Evolutionary conservation across 495 filamentous ascomycete species (phyloP), one percentile per base, ranked within the genome.

Genomic region (Umbilicaria muhlenbergii): DNA sequence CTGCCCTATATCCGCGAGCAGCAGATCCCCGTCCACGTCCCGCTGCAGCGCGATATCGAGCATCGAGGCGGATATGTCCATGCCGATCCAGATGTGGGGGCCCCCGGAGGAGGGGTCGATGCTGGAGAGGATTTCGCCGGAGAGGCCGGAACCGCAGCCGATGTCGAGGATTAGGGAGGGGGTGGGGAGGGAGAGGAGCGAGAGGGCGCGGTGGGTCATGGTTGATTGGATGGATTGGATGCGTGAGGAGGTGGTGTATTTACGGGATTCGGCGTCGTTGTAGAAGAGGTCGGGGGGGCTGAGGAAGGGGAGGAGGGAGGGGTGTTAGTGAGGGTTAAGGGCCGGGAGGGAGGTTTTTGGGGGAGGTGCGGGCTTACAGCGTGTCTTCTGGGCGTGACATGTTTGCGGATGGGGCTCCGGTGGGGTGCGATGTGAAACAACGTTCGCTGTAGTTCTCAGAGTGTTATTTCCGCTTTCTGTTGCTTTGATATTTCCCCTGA

Each of bases 311-410:
- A 51, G 12, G 36, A 45, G 41, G 32, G 32, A 31, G 44, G 32
- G 41, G 15, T 18, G 32, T 19, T 21, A 43, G 12, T 24, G 21
- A 8, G 12, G 34, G n/a, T 21, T 14, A n/a, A n/a, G n/a, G n/a
- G n/a, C n/a, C n/a, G 38, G 41, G 7, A 38, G 16, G 34, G 11
- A 15, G 4, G 3, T 16, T 18, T n/a, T 32, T 28, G 40, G 24
- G 11, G 10, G n/a, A 34, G 32, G 35, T 39, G 45, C 34, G 28
- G 44, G 58, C 71, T 41, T 68, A 92, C 85, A 95, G 78, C 45
- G 71, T 79, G 66, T 96, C 91, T 68, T 96, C 89, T 43, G 89
- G 89, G 47, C 89, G 86, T 48, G 89, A 95, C 91, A 95, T 94
- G 57, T 32, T 81, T 58, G 51, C 41, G 37, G 49, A 44, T 42